These are phyloP conservation scores for Purshia tridentata DNA, from an alignment of 306 rosid species.

Conservation along the genomic window DNA sequence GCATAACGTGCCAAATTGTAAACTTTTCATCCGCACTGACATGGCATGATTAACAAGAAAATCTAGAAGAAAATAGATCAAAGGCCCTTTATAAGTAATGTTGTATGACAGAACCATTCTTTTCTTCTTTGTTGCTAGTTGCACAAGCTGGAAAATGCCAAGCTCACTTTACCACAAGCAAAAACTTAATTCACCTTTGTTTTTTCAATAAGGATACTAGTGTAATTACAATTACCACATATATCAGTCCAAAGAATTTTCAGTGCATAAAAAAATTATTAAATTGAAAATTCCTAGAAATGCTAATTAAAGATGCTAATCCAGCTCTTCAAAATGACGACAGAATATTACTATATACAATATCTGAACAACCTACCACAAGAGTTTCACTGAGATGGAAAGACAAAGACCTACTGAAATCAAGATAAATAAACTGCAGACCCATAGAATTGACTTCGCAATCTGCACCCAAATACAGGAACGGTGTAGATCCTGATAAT, in stretches of 20 bases:
- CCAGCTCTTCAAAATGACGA: not conserved
- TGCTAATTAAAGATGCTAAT: not conserved
- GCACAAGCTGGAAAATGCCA: not conserved
- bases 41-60: not conserved
- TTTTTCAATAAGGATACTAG: too few relatives aligned
- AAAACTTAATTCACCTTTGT: not conserved
- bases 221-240: not conserved
- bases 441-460: constrained; percentile 58
- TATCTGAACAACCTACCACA: not conserved
- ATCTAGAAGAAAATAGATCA: not conserved
- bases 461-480: constrained; percentile 2
- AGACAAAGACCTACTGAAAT: not conserved
- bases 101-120: too few relatives aligned
- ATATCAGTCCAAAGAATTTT: not conserved
- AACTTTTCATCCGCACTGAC: not conserved
- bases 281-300: not conserved
- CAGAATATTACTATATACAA: not conserved
- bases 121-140: too few relatives aligned
- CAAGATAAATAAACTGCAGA: not conserved
- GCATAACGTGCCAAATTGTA: not conserved
- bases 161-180: not conserved
- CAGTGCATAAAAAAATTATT: not conserved
- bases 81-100: not conserved
- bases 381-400: not conserved
- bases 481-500: not conserved